phyloP scores from a whole-genome alignment of 208 protist species.

The Crithidia brevicula region DNA sequence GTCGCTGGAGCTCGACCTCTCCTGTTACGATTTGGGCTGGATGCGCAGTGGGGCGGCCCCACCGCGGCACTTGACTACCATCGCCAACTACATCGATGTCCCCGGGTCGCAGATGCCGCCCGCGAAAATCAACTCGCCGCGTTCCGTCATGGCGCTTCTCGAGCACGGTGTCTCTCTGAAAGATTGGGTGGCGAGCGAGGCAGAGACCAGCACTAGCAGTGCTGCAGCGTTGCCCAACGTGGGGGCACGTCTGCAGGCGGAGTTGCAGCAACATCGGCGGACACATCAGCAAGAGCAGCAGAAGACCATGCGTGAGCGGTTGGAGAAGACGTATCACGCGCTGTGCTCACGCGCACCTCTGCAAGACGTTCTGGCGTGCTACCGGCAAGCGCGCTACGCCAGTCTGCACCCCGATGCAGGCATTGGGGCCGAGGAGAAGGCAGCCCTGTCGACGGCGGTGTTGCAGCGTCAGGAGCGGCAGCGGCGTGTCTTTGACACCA shows the following conservation, averaged over 20 bases:
- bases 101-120: neutral
- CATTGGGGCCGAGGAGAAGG: conserved; percentile 6
- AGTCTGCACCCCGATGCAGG: conserved; percentile 2
- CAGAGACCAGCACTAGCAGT: neutral
- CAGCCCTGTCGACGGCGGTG: conserved; percentile 49
- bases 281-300: conserved; percentile 35
- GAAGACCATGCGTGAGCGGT: conserved; percentile 26
- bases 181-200: conserved; percentile 38
- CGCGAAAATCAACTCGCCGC: conserved; percentile 73
- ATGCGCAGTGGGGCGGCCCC: conserved; percentile 38
- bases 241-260: conserved; percentile 25
- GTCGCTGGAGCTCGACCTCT: conserved; percentile 65
- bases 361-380: conserved; percentile 47
- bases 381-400: conserved; percentile 20
- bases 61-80: conserved; percentile 35
- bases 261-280: conserved; percentile 46
- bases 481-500: conserved; percentile 55
- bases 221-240: neutral
- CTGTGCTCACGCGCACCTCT: conserved; percentile 53
- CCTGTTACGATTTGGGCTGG: conserved; percentile 74
- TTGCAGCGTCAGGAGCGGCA: conserved; percentile 56
- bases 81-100: conserved; percentile 17
- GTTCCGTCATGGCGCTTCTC: conserved; percentile 75
- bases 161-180: conserved; percentile 63
- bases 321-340: conserved; percentile 60